phyloP scores from a whole-genome alignment of 768 basidiomycete species.

The Agaricus subrufescens region DNA sequence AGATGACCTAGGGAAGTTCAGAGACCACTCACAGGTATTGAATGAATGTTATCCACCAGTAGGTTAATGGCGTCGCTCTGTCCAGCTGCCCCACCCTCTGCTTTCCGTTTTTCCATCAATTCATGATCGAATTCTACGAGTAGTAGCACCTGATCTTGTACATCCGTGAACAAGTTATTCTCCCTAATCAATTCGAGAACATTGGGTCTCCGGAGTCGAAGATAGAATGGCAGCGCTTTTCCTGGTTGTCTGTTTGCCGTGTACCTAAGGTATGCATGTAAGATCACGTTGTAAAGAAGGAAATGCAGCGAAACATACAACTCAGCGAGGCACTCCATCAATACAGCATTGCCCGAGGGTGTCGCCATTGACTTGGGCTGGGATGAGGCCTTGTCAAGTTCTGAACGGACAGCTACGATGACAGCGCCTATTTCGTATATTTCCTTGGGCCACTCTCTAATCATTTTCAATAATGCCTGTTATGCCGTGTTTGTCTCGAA shows the following conservation, averaged over 20 bases:
- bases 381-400: constrained; percentile 61
- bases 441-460: constrained; percentile 85
- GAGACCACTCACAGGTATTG: constrained; percentile 72
- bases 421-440: constrained; percentile 89
- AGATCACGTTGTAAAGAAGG: neutral
- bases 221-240: constrained; percentile 88
- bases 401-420: constrained; percentile 82
- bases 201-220: constrained; percentile 79
- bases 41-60: constrained; percentile 91
- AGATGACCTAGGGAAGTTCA: neutral
- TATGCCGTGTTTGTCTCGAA: neutral
- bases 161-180: constrained; percentile 90
- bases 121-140: constrained; percentile 95
- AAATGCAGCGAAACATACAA: constrained; percentile 43
- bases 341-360: constrained; percentile 45
- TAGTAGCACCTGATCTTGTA: constrained; percentile 88
- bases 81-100: constrained; percentile 27
- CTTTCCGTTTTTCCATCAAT: constrained; percentile 56
- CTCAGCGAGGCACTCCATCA: constrained; percentile 96
- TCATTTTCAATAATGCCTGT: constrained; percentile 71
- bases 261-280: constrained; percentile 38
- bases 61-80: constrained; percentile 79
- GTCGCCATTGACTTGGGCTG: constrained; percentile 40
- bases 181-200: constrained; percentile 95
- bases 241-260: constrained; percentile 87